Percentiles rank a stretch among this genome's conserved stretches.
These are phyloP conservation scores for Populus hybrid DNA, from an alignment of 441 rosid genomes.

Conservation along the genomic window DNA sequence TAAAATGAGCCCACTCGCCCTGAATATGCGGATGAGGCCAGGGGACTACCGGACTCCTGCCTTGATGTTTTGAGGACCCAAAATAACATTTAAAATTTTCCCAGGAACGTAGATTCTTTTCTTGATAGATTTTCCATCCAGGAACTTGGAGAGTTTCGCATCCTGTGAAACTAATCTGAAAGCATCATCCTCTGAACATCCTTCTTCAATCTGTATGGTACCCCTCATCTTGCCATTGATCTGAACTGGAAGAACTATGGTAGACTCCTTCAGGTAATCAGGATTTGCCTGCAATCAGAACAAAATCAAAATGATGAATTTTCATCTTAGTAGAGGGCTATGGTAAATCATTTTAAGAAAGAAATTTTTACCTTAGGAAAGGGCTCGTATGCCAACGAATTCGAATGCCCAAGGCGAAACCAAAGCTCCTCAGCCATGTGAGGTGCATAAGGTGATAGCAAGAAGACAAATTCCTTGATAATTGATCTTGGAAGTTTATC, in stretches of 20 bases:
- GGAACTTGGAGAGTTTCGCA: slow-evolving; percentile 59
- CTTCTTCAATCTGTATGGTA: slow-evolving; percentile 80
- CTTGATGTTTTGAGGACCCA: slow-evolving; percentile 59
- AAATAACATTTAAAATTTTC: slow-evolving; percentile 80
- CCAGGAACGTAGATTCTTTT: slow-evolving; percentile 82
- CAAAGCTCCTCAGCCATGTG: slow-evolving; percentile 98
- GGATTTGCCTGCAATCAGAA: slow-evolving; percentile 60
- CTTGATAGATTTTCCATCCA: slow-evolving; percentile 61
- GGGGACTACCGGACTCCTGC: slow-evolving; percentile 29
- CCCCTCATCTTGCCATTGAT: slow-evolving; percentile 96
- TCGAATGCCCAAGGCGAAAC: slow-evolving; percentile 69
- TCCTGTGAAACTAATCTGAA: slow-evolving; percentile 60
- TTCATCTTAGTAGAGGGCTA: neutral
- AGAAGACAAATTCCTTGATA: slow-evolving; percentile 63
- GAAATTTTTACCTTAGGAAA: slow-evolving; percentile 61
- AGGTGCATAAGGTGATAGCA: slow-evolving; percentile 93
- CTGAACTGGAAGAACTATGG: slow-evolving; percentile 75
- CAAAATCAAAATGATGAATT: neutral
- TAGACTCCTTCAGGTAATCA: slow-evolving; percentile 61
- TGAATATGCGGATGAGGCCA: neutral
- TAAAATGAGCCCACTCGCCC: neutral
- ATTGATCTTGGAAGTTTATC: slow-evolving; percentile 66
- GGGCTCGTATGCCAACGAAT: slow-evolving; percentile 64
- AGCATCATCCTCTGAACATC: slow-evolving; percentile 82
- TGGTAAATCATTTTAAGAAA: neutral